Evolutionary conservation across 2,329 filamentous ascomycete species (phyloP).

Genomic region (Fusarium drepaniforme): DNA sequence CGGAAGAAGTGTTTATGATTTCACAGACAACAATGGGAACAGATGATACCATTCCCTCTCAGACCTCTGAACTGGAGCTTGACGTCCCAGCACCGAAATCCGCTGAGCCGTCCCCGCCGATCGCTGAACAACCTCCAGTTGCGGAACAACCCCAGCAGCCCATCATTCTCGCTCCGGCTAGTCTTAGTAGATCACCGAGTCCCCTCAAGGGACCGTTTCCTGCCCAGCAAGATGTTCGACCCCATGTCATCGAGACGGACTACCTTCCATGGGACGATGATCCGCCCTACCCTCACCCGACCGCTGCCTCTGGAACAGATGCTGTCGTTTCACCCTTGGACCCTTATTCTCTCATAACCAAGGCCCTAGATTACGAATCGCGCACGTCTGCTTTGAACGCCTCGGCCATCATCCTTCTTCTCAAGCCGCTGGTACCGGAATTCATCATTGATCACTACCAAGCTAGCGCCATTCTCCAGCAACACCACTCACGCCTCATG

Average conservation of each 20-base stretch:
- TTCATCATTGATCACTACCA: conserved; percentile 67
- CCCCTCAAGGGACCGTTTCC: conserved; percentile 42
- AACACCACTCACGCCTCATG: conserved; percentile 71
- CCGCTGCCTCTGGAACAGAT: conserved; percentile 18
- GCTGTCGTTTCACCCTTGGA: conserved; percentile 58
- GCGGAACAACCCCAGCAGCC: conserved; percentile 17
- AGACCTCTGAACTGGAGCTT: conserved; percentile 46
- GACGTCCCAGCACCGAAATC: conserved; percentile 23
- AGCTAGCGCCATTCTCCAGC: conserved; percentile 67
- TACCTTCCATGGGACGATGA: conserved; percentile 71
- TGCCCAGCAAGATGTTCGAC: conserved; percentile 54
- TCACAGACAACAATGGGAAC: conserved; percentile 60
- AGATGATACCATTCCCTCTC: conserved; percentile 50
- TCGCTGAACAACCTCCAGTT: background rate
- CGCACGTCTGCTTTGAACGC: conserved; percentile 69
- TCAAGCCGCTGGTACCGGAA: conserved; percentile 68
- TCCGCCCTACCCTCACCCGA: conserved; percentile 65
- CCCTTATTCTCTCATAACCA: conserved; percentile 65
- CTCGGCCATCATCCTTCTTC: conserved; percentile 70
- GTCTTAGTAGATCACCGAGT: conserved; percentile 37
- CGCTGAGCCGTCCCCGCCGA: conserved; percentile 7
- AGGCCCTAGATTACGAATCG: conserved; percentile 68
- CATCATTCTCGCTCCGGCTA: conserved; percentile 25
- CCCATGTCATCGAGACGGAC: conserved; percentile 66
- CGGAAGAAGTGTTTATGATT: conserved; percentile 57